Percentiles rank a stretch among this genome's conserved stretches.
These are phyloP conservation scores for Leptographium galeiforme DNA, from an alignment of 2,329 filamentous ascomycete genomes.

Conservation along the genomic window DNA sequence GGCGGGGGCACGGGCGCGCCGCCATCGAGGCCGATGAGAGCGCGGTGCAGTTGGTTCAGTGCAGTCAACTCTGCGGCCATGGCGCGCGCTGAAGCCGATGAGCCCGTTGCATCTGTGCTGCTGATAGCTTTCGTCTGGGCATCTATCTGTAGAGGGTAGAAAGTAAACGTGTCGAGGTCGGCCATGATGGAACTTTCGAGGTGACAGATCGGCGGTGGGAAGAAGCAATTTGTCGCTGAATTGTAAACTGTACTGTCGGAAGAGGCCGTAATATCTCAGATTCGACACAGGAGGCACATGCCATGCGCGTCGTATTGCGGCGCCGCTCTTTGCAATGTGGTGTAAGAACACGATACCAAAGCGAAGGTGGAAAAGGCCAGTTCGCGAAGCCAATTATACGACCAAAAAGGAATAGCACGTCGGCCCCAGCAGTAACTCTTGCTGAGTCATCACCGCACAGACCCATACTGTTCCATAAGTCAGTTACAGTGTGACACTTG, in stretches of 20 bases:
- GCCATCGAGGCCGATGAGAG: conserved; percentile 45
- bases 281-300: no score
- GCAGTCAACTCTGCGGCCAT: conserved; percentile 53
- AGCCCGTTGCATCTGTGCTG: conserved; percentile 19
- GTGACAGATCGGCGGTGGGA: no score
- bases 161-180: conserved; percentile 62
- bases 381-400: not conserved
- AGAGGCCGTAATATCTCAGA: no score
- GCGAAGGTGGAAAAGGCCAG: not conserved
- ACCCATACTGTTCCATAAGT: no score
- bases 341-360: not conserved
- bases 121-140: conserved; percentile 65
- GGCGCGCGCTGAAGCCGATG: conserved; percentile 23
- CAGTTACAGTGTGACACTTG: no score
- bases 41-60: conserved; percentile 68
- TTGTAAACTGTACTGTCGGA: no score
- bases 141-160: conserved; percentile 71
- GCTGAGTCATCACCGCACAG: not conserved
- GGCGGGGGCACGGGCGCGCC: conserved; percentile 63
- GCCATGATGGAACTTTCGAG: conserved; percentile 26
- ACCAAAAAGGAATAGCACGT: not conserved
- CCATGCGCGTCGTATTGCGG: not conserved
- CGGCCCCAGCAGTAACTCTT: no score
- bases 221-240: not conserved
- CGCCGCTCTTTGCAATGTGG: not conserved